Evolutionary conservation across 1,284 basidiomycete species (phyloP).

Genomic region (Pisolithus thermaeus): DNA sequence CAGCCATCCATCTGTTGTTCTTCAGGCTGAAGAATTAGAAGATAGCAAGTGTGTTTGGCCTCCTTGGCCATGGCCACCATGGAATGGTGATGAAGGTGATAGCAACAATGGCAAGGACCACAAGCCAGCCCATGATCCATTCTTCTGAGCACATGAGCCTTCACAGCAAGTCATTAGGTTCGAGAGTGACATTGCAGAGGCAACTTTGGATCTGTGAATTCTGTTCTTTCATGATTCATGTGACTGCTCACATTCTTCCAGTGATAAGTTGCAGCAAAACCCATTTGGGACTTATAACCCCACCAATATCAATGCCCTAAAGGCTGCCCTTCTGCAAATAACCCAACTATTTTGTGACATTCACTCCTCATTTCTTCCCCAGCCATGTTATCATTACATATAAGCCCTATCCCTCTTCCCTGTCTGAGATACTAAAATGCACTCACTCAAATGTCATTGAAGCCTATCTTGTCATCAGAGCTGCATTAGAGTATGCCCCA

Average conservation of each 20-base stretch:
- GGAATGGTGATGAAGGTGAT: slow-evolving; percentile 58
- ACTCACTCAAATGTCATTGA: slow-evolving; percentile 74
- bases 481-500: slow-evolving; percentile 60
- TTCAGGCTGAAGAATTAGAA: slow-evolving; percentile 35
- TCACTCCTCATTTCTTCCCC: slow-evolving; percentile 77
- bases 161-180: slow-evolving; percentile 75
- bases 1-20: slow-evolving; percentile 13
- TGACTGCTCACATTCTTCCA: slow-evolving; percentile 19
- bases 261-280: slow-evolving; percentile 66
- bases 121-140: slow-evolving; percentile 29
- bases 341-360: slow-evolving; percentile 78
- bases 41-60: slow-evolving; percentile 65
- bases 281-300: slow-evolving; percentile 92
- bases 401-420: slow-evolving; percentile 69
- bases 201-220: slow-evolving; percentile 73
- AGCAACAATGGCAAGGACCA: slow-evolving; percentile 43
- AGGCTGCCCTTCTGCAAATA: slow-evolving; percentile 70
- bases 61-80: slow-evolving; percentile 85
- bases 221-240: not conserved
- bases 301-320: slow-evolving; percentile 60
- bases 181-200: slow-evolving; percentile 76
- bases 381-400: slow-evolving; percentile 76
- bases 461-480: slow-evolving; percentile 78
- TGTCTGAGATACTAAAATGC: slow-evolving; percentile 66
- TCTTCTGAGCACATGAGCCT: slow-evolving; percentile 51